These are phyloP conservation scores for Elsinoe batatas DNA, from an alignment of 2,329 filamentous ascomycete species.

Conservation along the genomic window DNA sequence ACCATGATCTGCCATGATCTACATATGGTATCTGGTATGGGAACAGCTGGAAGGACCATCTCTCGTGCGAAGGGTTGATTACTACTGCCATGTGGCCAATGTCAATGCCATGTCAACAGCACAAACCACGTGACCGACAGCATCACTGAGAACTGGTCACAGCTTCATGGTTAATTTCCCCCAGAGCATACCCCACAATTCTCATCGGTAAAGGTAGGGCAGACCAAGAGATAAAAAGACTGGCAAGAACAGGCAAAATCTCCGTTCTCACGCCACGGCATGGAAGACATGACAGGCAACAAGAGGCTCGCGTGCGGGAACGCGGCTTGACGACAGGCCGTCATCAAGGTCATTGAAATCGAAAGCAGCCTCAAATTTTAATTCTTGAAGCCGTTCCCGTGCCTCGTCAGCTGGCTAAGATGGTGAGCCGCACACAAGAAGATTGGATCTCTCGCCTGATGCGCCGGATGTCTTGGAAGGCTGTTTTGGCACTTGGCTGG, in stretches of 20 bases:
- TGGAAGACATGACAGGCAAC: neutral
- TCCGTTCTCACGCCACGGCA: neutral
- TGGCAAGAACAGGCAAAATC: neutral
- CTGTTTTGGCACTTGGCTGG: neutral
- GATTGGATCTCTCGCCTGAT: neutral
- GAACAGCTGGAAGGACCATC: too few relatives aligned
- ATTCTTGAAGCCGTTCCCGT: neutral
- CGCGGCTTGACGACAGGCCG: neutral
- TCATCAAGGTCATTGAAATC: neutral
- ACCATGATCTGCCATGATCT: too few relatives aligned
- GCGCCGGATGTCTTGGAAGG: neutral
- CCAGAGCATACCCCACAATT: too few relatives aligned
- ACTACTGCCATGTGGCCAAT: too few relatives aligned
- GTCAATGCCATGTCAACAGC: too few relatives aligned
- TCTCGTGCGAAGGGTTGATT: too few relatives aligned
- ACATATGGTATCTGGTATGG: too few relatives aligned
- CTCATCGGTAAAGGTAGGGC: neutral
- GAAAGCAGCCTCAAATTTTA: neutral
- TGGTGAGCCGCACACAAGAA: neutral
- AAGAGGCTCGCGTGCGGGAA: neutral
- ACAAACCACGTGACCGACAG: too few relatives aligned
- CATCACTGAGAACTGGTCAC: too few relatives aligned
- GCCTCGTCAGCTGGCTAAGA: neutral
- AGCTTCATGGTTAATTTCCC: too few relatives aligned
- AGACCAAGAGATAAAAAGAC: neutral